Evolutionary conservation across 805 yeast genomes (phyloP).

Genomic region (Kodamaea laetipori): DNA sequence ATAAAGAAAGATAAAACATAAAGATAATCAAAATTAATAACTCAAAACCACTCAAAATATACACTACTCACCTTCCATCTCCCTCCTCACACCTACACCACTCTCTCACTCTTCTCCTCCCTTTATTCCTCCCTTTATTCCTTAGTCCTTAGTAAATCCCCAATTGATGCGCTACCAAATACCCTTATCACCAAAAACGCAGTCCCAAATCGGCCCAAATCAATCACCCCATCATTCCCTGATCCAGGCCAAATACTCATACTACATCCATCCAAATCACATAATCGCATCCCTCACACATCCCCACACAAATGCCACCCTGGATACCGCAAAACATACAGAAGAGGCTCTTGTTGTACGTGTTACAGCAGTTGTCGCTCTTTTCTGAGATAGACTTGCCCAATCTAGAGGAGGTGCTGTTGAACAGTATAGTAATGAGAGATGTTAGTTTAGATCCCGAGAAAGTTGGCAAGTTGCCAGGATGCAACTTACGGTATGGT

Average conservation of each 20-base stretch:
- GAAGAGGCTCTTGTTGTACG: constrained; percentile 74
- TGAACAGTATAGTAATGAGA: constrained; percentile 52
- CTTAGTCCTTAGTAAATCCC: too few relatives aligned
- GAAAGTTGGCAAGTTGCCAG: constrained; percentile 63
- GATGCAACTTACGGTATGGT: constrained; percentile 63
- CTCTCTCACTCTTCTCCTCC: too few relatives aligned
- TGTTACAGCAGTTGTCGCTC: constrained; percentile 76
- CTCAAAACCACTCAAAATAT: too few relatives aligned
- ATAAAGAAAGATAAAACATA: too few relatives aligned
- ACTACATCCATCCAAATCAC: too few relatives aligned
- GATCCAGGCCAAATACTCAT: neutral
- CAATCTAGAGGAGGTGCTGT: constrained; percentile 72
- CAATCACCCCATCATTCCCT: neutral
- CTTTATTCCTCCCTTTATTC: too few relatives aligned
- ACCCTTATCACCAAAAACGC: too few relatives aligned
- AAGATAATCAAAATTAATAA: too few relatives aligned
- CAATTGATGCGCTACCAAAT: too few relatives aligned
- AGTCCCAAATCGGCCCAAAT: too few relatives aligned
- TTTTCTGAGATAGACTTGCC: constrained; percentile 82
- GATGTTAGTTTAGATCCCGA: constrained; percentile 75
- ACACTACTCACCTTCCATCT: too few relatives aligned
- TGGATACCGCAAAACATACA: constrained; percentile 90
- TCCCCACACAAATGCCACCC: constrained; percentile 27
- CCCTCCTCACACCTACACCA: too few relatives aligned
- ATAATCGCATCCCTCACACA: neutral